A percentile compares a stretch with the other conserved stretches of the same genome.
phyloP scores from a whole-genome alignment of 116 monocot species.

The Dioscorea cayenensis region DNA sequence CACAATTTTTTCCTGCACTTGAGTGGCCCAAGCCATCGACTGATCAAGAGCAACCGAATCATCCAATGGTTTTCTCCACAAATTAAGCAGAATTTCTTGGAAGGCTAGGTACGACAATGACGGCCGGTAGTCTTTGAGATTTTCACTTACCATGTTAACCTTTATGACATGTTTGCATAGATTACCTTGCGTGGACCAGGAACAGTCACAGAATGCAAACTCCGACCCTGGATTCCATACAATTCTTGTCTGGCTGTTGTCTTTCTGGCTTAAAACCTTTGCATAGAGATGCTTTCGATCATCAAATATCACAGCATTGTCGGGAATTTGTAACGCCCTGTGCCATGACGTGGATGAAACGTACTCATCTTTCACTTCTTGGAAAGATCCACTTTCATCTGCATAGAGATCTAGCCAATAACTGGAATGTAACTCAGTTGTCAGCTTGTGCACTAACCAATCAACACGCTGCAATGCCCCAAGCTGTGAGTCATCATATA shows the following conservation, averaged over 20 bases:
- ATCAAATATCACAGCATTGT: conserved; percentile 49
- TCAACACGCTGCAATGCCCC: conserved; percentile 82
- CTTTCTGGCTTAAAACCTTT: conserved; percentile 59
- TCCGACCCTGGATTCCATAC: conserved; percentile 92
- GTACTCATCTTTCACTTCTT: conserved; percentile 72
- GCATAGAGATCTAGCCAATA: conserved; percentile 88
- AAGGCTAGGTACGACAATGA: conserved; percentile 60
- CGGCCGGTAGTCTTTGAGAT: conserved; percentile 25
- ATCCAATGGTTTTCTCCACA: conserved; percentile 67
- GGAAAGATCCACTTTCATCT: conserved; percentile 81
- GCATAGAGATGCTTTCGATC: conserved; percentile 49
- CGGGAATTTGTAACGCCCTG: conserved; percentile 72
- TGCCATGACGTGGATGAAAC: conserved; percentile 82
- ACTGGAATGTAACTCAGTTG: conserved; percentile 86
- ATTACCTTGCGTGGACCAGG: conserved; percentile 87
- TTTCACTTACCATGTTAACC: conserved; percentile 52
- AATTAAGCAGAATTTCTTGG: conserved; percentile 38
- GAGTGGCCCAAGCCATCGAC: conserved; percentile 63
- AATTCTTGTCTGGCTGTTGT: conserved; percentile 17
- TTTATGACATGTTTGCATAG: conserved; percentile 93
- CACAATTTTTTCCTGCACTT: conserved; percentile 48
- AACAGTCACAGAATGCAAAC: conserved; percentile 81
- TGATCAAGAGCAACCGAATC: conserved; percentile 76
- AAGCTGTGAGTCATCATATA: conserved; percentile 70
- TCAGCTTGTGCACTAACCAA: conserved; percentile 93